Evolutionary conservation across 345 rosid species (phyloP), one percentile per base, ranked within the genome.

Genomic region (Eucalyptus sp.): DNA sequence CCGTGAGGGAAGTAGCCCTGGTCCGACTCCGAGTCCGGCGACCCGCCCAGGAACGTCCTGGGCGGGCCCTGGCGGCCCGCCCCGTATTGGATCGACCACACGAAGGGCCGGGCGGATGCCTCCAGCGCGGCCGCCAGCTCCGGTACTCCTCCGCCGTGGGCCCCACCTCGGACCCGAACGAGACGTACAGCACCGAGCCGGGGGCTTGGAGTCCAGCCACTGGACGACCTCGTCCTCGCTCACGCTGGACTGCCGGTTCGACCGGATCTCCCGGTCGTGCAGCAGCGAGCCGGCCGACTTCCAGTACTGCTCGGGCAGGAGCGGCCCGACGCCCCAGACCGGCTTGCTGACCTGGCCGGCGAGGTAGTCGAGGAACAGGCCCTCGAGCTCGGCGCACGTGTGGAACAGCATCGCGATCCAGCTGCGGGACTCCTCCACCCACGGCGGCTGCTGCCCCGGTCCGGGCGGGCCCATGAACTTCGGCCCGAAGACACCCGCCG

Each of bases 271-370:
- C 2, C 68, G 33, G 86, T 92, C 93, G n/a, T 71, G 94, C 48
- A 94, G n/a, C 15, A 92, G 27, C 13, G 94, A 90, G 50, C 85
- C 91, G 41, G 71, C 27, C 2, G 91, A 87, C 79, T 89, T 87
- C 92, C 93, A 94, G 62, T 89, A 92, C 41, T 91, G 86, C 22
- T 92, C 92, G 3, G 94, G 93, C 8, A 94, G 66, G 7, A 94
- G 88, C 7, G 95, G 95, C 6, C 94, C 95, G 6, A 93, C 90
- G 17, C 92, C 93, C 92, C 94, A 93, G 10, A 91, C 93, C 8
- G 94, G 94, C 84, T 91, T 94, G 6, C n/a, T 88, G 18, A 89
- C n/a, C 46, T 89, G 90, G 15, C 71, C 54, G 4, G 86, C 79
- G 3, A 93, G 13, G 76, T 92, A 94, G 6, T 89, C 86, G 14